phyloP scores from a whole-genome alignment of 1,139 yeast genomes.

The Suhomyces anneliseae region DNA sequence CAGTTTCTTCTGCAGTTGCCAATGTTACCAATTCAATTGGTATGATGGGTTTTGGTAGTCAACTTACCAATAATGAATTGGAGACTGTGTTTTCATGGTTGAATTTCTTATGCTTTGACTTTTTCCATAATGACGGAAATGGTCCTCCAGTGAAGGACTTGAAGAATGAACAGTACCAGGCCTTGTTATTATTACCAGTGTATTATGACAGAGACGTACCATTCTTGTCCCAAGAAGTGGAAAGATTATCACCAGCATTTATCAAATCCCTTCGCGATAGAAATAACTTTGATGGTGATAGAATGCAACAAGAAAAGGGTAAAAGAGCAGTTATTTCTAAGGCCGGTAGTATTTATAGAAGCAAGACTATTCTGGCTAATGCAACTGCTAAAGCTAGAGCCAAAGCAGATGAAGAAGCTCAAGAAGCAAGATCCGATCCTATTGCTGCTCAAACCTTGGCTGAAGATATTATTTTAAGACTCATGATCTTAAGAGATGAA shows the following conservation, averaged over 20 bases:
- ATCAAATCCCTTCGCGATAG: conserved; percentile 48
- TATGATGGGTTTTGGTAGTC: conserved; percentile 52
- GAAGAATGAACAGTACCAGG: conserved; percentile 65
- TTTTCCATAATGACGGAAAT: conserved; percentile 79
- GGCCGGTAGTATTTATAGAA: conserved; percentile 60
- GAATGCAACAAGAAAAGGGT: conserved; percentile 2
- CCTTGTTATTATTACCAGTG: conserved; percentile 62
- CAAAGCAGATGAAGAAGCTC: conserved; percentile 50
- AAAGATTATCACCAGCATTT: conserved; percentile 55
- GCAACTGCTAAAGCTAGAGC: conserved; percentile 65
- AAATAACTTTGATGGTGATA: conserved; percentile 31
- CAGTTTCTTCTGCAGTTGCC: conserved; percentile 51
- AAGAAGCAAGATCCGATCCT: conserved; percentile 55
- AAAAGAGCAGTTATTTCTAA: conserved; percentile 30
- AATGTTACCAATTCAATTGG: conserved; percentile 46
- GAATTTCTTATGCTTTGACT: conserved; percentile 61
- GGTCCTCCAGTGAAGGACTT: conserved; percentile 74
- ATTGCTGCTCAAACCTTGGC: conserved; percentile 56
- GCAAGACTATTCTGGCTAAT: conserved; percentile 70
- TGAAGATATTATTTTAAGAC: conserved; percentile 67
- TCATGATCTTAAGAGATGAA: conserved; percentile 48
- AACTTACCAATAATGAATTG: conserved; percentile 59
- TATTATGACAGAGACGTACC: conserved; percentile 59
- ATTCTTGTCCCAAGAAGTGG: conserved; percentile 59
- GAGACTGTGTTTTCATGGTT: conserved; percentile 77